These are phyloP conservation scores for Cytauxzoon felis DNA, from an alignment of 169 alveolate species.

Conservation along the genomic window DNA sequence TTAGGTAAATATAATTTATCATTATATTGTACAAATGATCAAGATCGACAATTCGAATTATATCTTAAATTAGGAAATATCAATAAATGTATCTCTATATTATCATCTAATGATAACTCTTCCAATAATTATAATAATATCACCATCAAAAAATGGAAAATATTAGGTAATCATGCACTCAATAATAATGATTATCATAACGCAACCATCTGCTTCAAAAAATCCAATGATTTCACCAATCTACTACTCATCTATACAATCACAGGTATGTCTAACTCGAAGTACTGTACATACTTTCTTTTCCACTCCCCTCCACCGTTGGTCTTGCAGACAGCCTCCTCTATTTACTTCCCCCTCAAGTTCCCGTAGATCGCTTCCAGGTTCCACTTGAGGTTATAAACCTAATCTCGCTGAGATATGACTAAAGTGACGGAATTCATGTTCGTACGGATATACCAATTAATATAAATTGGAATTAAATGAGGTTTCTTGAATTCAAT, in stretches of 20 bases:
- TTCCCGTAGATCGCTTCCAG: too few relatives aligned
- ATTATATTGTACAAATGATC: slow-evolving; percentile 82
- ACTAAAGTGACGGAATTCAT: too few relatives aligned
- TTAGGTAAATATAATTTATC: slow-evolving; percentile 87
- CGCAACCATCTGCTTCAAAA: slow-evolving; percentile 72
- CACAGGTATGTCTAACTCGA: slow-evolving; percentile 29
- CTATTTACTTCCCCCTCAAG: too few relatives aligned
- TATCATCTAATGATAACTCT: background rate
- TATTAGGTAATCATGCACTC: slow-evolving; percentile 74
- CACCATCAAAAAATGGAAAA: slow-evolving; percentile 72
- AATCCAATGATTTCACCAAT: slow-evolving; percentile 70
- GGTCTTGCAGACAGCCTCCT: too few relatives aligned
- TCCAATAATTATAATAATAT: slow-evolving; percentile 30
- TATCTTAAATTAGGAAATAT: slow-evolving; percentile 84
- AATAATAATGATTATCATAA: slow-evolving; percentile 64
- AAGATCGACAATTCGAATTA: slow-evolving; percentile 89
- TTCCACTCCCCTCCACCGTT: too few relatives aligned
- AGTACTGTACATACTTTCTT: too few relatives aligned
- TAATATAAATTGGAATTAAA: too few relatives aligned
- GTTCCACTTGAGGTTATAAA: too few relatives aligned
- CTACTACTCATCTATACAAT: slow-evolving; percentile 64
- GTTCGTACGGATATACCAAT: too few relatives aligned
- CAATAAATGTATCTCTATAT: slow-evolving; percentile 76
- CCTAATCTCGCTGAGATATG: too few relatives aligned
- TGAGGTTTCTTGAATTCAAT: too few relatives aligned